phyloP scores from a whole-genome alignment of 371 early-diverging fungal genomes.

The Batkoa obscura region DNA sequence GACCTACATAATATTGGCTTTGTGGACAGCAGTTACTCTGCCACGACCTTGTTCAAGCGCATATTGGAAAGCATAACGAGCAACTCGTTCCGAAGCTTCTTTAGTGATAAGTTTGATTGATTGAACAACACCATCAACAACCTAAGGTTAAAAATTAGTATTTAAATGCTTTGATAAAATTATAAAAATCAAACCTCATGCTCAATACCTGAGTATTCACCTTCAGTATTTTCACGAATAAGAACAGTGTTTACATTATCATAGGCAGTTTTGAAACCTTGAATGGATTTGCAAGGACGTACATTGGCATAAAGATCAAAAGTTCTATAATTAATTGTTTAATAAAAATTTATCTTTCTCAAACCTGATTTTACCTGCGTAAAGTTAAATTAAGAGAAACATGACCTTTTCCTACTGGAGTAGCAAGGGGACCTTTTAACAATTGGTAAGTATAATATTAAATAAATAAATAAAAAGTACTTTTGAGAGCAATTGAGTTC shows the following conservation, averaged over 20 bases:
- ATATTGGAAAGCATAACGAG: conserved; percentile 89
- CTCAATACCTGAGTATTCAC: conserved; percentile 97
- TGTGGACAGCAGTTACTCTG: conserved; percentile 91
- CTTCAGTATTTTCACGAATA: conserved; percentile 98
- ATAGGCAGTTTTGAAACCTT: conserved; percentile 88
- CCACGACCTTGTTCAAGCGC: conserved; percentile 76
- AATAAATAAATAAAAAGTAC: conserved; percentile 9
- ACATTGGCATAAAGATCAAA: conserved; percentile 97
- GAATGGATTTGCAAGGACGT: conserved; percentile 88
- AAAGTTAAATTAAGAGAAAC: conserved; percentile 96
- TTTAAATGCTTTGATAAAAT: not conserved
- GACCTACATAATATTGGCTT: conserved; percentile 72
- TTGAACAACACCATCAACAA: conserved; percentile 92
- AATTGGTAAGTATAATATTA: not conserved
- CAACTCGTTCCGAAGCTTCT: conserved; percentile 82
- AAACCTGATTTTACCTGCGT: conserved; percentile 26
- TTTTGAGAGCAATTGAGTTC: conserved; percentile 94
- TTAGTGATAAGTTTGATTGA: conserved; percentile 95
- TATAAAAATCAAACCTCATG: conserved; percentile 40
- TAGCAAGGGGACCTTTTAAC: conserved; percentile 65
- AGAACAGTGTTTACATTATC: conserved; percentile 92
- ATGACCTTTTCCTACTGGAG: conserved; percentile 96
- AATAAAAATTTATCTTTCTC: not conserved
- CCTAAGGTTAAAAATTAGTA: conserved; percentile 15
- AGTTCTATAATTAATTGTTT: conserved; percentile 23